phyloP scores from a whole-genome alignment of 2,329 filamentous ascomycete genomes.

The Bisporella sp. region DNA sequence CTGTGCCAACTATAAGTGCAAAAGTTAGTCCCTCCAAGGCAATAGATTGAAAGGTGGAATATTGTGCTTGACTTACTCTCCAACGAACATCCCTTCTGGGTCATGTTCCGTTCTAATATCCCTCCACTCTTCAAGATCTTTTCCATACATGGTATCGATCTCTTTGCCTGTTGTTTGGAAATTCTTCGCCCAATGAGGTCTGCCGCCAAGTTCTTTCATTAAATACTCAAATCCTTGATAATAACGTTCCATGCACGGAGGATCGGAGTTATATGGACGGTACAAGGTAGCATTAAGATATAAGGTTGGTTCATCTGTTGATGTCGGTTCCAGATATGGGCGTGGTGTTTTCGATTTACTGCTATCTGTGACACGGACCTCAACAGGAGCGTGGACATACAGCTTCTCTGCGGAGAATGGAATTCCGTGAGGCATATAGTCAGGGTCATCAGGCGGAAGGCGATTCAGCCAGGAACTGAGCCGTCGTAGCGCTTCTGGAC shows the following conservation, averaged over 20 bases:
- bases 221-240: constrained; percentile 88
- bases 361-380: constrained; percentile 81
- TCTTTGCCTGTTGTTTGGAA: constrained; percentile 57
- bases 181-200: constrained; percentile 92
- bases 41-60: neutral
- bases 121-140: constrained; percentile 60
- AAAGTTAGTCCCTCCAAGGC: neutral
- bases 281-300: constrained; percentile 91
- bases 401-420: constrained; percentile 74
- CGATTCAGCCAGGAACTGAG: constrained; percentile 79
- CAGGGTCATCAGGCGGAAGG: constrained; percentile 52
- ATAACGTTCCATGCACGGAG: constrained; percentile 69
- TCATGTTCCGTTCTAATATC: constrained; percentile 64
- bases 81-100: constrained; percentile 79
- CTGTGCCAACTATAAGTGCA: constrained; percentile 61
- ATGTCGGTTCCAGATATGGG: constrained; percentile 68
- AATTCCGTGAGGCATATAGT: constrained; percentile 60
- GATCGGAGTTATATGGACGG: constrained; percentile 70
- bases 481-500: constrained; percentile 78
- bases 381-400: constrained; percentile 84
- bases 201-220: constrained; percentile 77
- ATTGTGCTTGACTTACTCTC: constrained; percentile 44
- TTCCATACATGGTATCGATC: constrained; percentile 62
- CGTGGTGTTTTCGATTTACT: constrained; percentile 35
- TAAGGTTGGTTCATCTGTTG: constrained; percentile 61